A percentile compares a stretch with the other conserved stretches of the same genome.
Evolutionary conservation across 768 basidiomycete species (phyloP).

Genomic region (Sarcodon aspratus): DNA sequence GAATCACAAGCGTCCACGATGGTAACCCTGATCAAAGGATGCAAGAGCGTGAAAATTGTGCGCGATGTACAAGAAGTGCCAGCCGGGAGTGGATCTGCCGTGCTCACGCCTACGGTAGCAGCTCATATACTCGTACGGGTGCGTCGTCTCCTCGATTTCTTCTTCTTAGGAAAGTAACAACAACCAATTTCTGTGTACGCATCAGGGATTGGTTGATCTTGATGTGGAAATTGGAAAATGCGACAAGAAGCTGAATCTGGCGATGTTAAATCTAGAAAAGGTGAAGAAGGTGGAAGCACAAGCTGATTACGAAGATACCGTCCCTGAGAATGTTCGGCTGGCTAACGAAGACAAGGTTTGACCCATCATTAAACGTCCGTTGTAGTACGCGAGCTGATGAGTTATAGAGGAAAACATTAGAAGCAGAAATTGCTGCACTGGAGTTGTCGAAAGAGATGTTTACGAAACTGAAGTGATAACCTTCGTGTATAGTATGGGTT

Average conservation of each 20-base stretch:
- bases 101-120: conserved; percentile 64
- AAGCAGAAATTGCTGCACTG: conserved; percentile 71
- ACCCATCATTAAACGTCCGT: conserved; percentile 5
- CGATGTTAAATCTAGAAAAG: conserved; percentile 62
- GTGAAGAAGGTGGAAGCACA: conserved; percentile 60
- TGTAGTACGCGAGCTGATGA: not conserved
- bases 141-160: conserved; percentile 12
- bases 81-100: conserved; percentile 76
- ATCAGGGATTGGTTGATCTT: conserved; percentile 81
- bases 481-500: too few relatives aligned
- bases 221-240: conserved; percentile 82
- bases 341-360: conserved; percentile 78
- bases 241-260: conserved; percentile 80
- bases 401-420: conserved; percentile 56
- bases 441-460: conserved; percentile 71
- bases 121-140: conserved; percentile 84
- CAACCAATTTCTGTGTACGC: not conserved
- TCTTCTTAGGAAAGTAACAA: not conserved
- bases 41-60: conserved; percentile 65
- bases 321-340: conserved; percentile 66
- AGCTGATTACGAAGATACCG: conserved; percentile 67
- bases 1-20: conserved; percentile 68
- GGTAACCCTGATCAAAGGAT: conserved; percentile 77
- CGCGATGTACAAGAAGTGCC: conserved; percentile 60
- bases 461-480: conserved; percentile 40